phyloP scores from a whole-genome alignment of 371 early-diverging fungal species.

The Furculomyces boomerangus region DNA sequence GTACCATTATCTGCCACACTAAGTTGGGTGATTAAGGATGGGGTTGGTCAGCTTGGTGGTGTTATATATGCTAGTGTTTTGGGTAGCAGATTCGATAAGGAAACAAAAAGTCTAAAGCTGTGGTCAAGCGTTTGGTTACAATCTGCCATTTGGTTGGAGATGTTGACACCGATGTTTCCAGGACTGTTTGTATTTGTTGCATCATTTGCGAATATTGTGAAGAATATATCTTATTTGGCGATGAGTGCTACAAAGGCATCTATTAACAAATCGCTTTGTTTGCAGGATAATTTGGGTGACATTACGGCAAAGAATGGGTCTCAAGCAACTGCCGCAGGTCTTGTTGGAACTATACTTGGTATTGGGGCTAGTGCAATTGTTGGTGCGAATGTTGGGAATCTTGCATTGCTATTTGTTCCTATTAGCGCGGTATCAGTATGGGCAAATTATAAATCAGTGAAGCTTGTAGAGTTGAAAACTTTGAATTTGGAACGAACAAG shows the following conservation, averaged over 20 bases:
- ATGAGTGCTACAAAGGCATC: constrained; percentile 50
- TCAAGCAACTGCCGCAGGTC: constrained; percentile 56
- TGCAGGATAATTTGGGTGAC: constrained; percentile 54
- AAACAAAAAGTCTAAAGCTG: constrained; percentile 56
- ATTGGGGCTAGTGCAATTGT: constrained; percentile 11
- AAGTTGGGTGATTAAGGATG: constrained; percentile 77
- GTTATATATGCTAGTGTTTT: constrained; percentile 49
- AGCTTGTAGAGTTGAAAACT: constrained; percentile 14
- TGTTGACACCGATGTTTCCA: constrained; percentile 51
- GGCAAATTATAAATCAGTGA: constrained; percentile 20
- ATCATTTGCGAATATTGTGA: constrained; percentile 54
- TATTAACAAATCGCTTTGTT: constrained; percentile 45
- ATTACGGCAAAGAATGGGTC: constrained; percentile 60
- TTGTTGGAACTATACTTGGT: constrained; percentile 35
- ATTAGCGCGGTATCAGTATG: constrained; percentile 16
- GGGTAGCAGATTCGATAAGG: constrained; percentile 46
- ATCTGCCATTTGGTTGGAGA: constrained; percentile 40
- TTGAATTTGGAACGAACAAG: constrained; percentile 16
- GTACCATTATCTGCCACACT: constrained; percentile 54
- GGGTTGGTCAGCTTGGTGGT: constrained; percentile 66
- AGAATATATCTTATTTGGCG: constrained; percentile 66
- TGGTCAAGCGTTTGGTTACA: constrained; percentile 42
- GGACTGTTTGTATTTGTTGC: constrained; percentile 44
- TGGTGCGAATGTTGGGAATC: constrained; percentile 7
- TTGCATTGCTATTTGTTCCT: constrained; percentile 14